Base-by-base conservation (phyloP, 768 basidiomycete genomes). In the Strobilomyces dryophilus region DNA sequence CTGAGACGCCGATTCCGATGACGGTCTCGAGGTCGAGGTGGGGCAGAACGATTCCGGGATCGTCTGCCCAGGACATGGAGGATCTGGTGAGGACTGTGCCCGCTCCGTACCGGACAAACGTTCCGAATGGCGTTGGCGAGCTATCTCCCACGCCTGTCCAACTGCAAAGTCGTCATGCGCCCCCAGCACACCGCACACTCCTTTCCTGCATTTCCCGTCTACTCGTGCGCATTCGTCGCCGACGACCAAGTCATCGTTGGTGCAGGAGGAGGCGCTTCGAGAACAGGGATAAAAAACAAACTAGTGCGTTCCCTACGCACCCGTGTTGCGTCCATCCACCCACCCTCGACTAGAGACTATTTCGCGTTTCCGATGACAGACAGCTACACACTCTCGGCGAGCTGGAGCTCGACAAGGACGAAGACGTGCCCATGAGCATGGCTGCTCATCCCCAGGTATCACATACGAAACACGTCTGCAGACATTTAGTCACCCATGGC, bases 381-480 rank as follows among this genome's bases (percentile, higher is more conserved):
- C 69, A 73, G 17, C 66, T 92, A 11, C 72, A 81, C 31, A 70
- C 83, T 1, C 65, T 85, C 24, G 69, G 80, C 59, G 92, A 97
- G 67, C 75, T 84, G 45, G 83, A 91, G 61, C 78, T 99, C 12
- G 85, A 81, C 50, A 79, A 69, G 29, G 87, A 84, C 34, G 95
- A 95, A 66, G 97, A 98, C 70, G 89, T 89, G 5, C 95, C 97
- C n/a, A 98, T 94, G 92, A 95, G 93, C 66, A 85, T 98, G 78
- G 85, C 87, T 17, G 79, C 82, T 12, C 72, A 87, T 65, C 69
- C 74, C 9, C 68, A 82, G 71, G 90, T 88, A 68, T 55, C 71
- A 46, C 29, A 37, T 6, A 41, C 29, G 17, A 48, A 37, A 45
- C 56, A 21, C 53, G 8, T 27, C 27, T 26, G 14, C 17, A 20